Evolutionary conservation across 2,329 filamentous ascomycete genomes (phyloP).

Genomic region (Pestalotiopsis sp.): DNA sequence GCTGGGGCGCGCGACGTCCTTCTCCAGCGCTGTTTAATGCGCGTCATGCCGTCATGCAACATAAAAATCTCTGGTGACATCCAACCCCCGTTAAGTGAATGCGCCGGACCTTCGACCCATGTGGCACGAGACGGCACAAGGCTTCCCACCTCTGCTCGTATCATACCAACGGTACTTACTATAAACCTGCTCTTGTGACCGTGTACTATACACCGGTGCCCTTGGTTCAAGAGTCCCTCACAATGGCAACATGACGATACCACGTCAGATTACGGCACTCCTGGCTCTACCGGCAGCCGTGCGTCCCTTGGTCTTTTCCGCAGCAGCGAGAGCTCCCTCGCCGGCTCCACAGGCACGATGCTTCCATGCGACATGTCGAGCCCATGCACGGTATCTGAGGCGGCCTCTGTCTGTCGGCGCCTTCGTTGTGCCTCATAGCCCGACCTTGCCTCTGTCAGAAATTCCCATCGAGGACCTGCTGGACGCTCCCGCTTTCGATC

Average conservation of each 20-base stretch:
- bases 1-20: not conserved
- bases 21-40: not conserved
- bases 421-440: slow-evolving; percentile 30
- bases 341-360: not conserved
- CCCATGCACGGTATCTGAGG: slow-evolving; percentile 1
- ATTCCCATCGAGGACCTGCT: slow-evolving; percentile 33
- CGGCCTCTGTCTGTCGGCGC: slow-evolving; percentile 29
- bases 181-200: not conserved
- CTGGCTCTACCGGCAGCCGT: slow-evolving; percentile 30
- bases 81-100: slow-evolving; percentile 3
- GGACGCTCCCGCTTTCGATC: slow-evolving; percentile 26
- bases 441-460: slow-evolving; percentile 23
- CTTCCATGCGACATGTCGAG: slow-evolving; percentile 10
- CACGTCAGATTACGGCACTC: slow-evolving; percentile 24
- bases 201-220: not conserved
- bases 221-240: not conserved
- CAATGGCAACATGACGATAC: slow-evolving; percentile 18
- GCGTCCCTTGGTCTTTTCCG: slow-evolving; percentile 25
- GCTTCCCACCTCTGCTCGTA: not conserved
- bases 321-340: slow-evolving; percentile 11
- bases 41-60: slow-evolving; percentile 9
- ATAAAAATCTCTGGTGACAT: not conserved
- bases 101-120: not conserved
- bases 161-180: not conserved
- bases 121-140: slow-evolving; percentile 1